Base-by-base conservation (phyloP, 1,284 basidiomycete genomes). In the Irpex lacteus region DNA sequence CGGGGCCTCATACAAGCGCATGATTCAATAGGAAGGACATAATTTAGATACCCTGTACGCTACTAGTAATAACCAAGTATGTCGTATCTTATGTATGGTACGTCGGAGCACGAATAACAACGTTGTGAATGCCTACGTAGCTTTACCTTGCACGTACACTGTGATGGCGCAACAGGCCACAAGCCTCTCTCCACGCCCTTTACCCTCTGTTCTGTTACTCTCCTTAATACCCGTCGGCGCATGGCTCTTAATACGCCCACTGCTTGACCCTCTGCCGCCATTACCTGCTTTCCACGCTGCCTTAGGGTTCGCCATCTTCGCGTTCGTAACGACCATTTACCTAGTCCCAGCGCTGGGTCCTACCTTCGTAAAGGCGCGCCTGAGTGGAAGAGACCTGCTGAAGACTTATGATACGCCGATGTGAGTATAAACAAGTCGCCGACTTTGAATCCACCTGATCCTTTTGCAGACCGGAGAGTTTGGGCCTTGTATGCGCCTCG, bases 401-500 rank as follows among this genome's bases (percentile, higher is more conserved):
- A 97, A 97, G 78, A 85, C 80, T 57, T 89, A 89, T 70, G 78
- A 82, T 32, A 85, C 82, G 63, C 84, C 86, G 49, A 90, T 96
- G 91, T 95, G 69, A 73, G 91, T 83, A 13, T n/a, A 13, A 53
- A 57, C 38, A n/a, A 47, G 62, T 40, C 19, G 26, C 6, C 4
- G 44, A 19, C 50, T 54, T 63, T 26, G 52, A 0, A 62, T 19
- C 8, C 52, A 64, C 36, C 13, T 55, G 2, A 13, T 49, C 54
- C n/a, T 64, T 5, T 47, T 34, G 1, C 38, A 98, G 96, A 71
- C 96, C 98, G 40, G 98, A 99, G 79, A 94, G 93, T 67, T 85
- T 93, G 66, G 97, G 98, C 1, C 86, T 98, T 52, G 91, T 98
- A 54, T 92, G 92, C 69, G 96, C 96, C 1, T 87, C 90, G 1